Percentiles rank a stretch among this genome's conserved stretches.
phyloP scores from a whole-genome alignment of 148 eudicot species.

The Linanthus parryae region DNA sequence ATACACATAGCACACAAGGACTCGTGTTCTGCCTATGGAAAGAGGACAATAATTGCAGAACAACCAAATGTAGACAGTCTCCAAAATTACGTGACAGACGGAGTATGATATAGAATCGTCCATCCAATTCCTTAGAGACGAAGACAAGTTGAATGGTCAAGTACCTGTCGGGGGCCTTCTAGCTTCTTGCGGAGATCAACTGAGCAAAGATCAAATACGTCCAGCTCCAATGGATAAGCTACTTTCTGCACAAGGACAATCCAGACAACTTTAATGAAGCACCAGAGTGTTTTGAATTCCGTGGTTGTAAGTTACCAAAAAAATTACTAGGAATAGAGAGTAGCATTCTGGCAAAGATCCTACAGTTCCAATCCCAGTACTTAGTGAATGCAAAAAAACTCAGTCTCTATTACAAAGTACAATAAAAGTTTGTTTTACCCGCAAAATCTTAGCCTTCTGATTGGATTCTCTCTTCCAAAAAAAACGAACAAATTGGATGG shows the following conservation, averaged over 20 bases:
- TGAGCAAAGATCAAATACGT: conserved; percentile 86
- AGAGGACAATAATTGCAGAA: not conserved
- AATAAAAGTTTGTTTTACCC: conserved; percentile 74
- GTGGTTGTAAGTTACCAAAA: not conserved
- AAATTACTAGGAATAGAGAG: too few relatives aligned
- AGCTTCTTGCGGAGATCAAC: conserved; percentile 80
- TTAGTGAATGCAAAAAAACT: too few relatives aligned
- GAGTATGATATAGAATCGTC: not conserved
- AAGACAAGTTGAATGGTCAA: conserved; percentile 4
- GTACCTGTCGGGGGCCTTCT: conserved; percentile 85
- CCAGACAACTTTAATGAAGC: not conserved
- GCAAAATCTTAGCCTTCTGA: conserved; percentile 95
- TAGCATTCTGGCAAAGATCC: too few relatives aligned
- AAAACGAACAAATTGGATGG: conserved; percentile 94
- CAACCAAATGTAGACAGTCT: not conserved
- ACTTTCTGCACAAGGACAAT: conserved; percentile 62
- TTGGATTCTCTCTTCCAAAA: conserved; percentile 99
- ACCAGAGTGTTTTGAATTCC: too few relatives aligned
- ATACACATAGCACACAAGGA: not conserved
- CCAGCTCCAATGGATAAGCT: conserved; percentile 89
- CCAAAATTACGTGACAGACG: too few relatives aligned
- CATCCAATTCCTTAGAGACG: conserved; percentile 1
- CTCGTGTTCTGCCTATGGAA: too few relatives aligned
- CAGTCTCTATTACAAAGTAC: conserved; percentile 26
- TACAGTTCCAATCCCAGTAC: too few relatives aligned